A percentile compares a stretch with the other conserved stretches of the same genome.
Conservation (phyloP, 225 moss, liverwort and hornwort genomes). For the Lunularia cruciata region DNA sequence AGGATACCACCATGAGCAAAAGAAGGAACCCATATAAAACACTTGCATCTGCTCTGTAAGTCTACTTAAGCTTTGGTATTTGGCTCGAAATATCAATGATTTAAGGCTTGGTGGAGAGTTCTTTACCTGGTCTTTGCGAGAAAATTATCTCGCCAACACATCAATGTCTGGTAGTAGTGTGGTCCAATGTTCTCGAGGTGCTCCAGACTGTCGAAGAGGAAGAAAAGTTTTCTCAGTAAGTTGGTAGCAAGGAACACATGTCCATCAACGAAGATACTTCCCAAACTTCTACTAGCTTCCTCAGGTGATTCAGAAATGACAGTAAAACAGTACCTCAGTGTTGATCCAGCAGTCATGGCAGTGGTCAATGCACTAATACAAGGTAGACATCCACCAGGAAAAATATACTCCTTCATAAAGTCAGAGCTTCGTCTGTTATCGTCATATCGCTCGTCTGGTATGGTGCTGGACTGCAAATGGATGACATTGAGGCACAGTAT, state of each 20-base stretch:
- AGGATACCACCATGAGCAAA: too few relatives aligned
- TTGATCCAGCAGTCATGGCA: conserved; percentile 70
- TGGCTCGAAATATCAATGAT: too few relatives aligned
- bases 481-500: background rate
- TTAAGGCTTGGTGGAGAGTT: too few relatives aligned
- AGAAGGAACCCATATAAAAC: too few relatives aligned
- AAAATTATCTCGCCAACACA: conserved; percentile 74
- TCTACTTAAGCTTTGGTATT: too few relatives aligned
- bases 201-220: conserved; percentile 51
- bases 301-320: background rate
- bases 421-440: conserved; percentile 65
- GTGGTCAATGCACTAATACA: conserved; percentile 56
- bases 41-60: too few relatives aligned
- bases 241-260: background rate
- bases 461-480: conserved; percentile 53
- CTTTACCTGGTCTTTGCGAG: conserved; percentile 60
- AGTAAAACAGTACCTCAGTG: conserved; percentile 46
- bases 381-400: conserved; percentile 79
- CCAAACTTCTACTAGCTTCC: background rate
- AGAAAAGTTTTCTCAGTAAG: background rate
- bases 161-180: conserved; percentile 72
- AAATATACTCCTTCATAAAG: conserved; percentile 87
- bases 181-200: conserved; percentile 78
- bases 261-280: too few relatives aligned
- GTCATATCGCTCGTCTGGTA: conserved; percentile 81